phyloP scores from a whole-genome alignment of 1,284 basidiomycete species.

The Phellopilus nigrolimitatus region DNA sequence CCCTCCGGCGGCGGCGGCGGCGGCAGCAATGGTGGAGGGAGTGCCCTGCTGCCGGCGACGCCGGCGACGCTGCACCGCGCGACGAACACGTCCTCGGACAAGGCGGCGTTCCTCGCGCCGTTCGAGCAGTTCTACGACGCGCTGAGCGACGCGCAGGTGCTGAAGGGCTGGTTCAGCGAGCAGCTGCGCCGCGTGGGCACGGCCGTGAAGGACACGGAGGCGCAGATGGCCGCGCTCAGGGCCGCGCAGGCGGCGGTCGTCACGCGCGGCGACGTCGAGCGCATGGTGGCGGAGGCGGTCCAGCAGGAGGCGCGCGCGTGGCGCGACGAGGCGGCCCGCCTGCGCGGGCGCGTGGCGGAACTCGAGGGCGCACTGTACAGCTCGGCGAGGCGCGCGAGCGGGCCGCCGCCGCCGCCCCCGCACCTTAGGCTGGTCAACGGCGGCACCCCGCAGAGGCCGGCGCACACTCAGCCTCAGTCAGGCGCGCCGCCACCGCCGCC shows the following conservation, averaged over 20 bases:
- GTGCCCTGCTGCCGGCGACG: conserved; percentile 13
- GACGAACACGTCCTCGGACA: conserved; percentile 28
- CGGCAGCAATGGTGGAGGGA: neutral
- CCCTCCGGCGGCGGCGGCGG: neutral
- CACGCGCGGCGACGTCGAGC: conserved; percentile 11
- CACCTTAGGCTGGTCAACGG: neutral
- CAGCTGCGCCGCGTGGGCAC: conserved; percentile 38
- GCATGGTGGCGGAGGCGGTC: conserved; percentile 31
- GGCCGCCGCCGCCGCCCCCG: too few relatives aligned
- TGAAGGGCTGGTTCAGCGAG: conserved; percentile 67
- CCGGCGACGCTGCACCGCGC: conserved; percentile 17
- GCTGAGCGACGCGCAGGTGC: conserved; percentile 66
- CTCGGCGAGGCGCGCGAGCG: neutral
- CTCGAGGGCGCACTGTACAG: conserved; percentile 38
- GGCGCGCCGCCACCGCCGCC: conserved; percentile 1
- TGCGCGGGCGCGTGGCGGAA: conserved; percentile 53
- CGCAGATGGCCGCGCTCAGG: conserved; percentile 45
- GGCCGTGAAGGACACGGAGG: conserved; percentile 43
- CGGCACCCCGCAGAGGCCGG: too few relatives aligned
- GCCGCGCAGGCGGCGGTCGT: conserved; percentile 38
- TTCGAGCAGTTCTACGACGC: conserved; percentile 78
- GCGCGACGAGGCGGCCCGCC: conserved; percentile 49
- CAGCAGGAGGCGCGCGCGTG: conserved; percentile 51
- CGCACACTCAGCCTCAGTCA: neutral
- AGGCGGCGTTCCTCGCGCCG: conserved; percentile 66